Evolutionary conservation across 495 filamentous ascomycete species (phyloP).

Genomic region (Cercophora newfieldiana): DNA sequence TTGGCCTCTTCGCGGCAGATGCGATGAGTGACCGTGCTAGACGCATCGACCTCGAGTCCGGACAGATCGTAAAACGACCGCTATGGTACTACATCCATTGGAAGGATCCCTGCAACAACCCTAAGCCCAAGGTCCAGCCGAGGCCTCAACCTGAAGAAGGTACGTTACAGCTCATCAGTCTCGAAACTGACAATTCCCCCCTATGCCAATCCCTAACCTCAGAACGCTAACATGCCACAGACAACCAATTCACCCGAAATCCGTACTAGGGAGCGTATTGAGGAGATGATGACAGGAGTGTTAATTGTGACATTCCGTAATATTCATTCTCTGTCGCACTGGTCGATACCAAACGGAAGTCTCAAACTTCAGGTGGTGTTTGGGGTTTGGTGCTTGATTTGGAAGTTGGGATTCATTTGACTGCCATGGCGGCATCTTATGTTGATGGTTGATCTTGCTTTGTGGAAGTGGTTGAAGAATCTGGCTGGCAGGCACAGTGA

Average conservation of each 20-base stretch:
- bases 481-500: not conserved
- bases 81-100: slow-evolving; percentile 27
- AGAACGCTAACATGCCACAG: not conserved
- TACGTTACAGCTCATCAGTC: slow-evolving; percentile 2
- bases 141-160: slow-evolving; percentile 1
- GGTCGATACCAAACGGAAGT: not conserved
- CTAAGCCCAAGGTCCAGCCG: not conserved
- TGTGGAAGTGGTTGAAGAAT: not conserved
- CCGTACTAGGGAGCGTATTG: slow-evolving; percentile 2
- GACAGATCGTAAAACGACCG: slow-evolving; percentile 13
- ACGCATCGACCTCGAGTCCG: slow-evolving; percentile 1
- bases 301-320: not conserved
- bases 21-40: not conserved
- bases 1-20: not conserved
- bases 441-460: too few relatives aligned
- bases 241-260: not conserved
- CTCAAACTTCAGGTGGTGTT: not conserved
- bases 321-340: not conserved
- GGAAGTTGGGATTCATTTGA: not conserved
- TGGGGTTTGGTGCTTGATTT: not conserved
- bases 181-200: not conserved
- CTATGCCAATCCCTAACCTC: not conserved
- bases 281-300: not conserved
- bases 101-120: slow-evolving; percentile 21
- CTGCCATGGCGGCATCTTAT: too few relatives aligned